phyloP scores from a whole-genome alignment of 2,329 filamentous ascomycete species.

The Torrubiella hemipterigena region DNA sequence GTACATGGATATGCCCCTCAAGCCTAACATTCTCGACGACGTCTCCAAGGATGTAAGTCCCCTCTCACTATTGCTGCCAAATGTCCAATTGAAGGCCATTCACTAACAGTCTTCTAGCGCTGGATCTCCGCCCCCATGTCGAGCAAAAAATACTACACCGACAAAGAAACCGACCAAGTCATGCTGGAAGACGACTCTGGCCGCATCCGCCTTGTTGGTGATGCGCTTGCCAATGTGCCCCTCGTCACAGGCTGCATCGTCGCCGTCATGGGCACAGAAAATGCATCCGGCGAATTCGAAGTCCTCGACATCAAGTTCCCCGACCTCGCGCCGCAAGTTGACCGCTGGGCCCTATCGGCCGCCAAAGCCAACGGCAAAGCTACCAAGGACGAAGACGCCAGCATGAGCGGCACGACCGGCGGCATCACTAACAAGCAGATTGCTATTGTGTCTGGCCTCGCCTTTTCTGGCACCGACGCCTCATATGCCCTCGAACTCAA shows the following conservation, averaged over 20 bases:
- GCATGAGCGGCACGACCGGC: constrained; percentile 41
- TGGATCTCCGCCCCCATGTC: constrained; percentile 78
- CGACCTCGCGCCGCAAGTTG: constrained; percentile 71
- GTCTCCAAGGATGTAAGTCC: constrained; percentile 73
- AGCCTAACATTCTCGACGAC: constrained; percentile 92
- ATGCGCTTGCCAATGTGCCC: constrained; percentile 51
- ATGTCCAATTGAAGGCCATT: neutral
- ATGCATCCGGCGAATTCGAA: constrained; percentile 82
- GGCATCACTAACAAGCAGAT: constrained; percentile 41
- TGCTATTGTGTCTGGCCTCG: constrained; percentile 79
- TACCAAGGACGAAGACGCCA: constrained; percentile 30
- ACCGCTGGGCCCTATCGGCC: constrained; percentile 62
- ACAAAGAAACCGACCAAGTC: constrained; percentile 49
- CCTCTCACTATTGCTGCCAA: too few species aligned
- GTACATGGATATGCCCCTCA: constrained; percentile 94
- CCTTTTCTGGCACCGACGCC: constrained; percentile 62
- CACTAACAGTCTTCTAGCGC: constrained; percentile 39
- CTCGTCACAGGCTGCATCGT: constrained; percentile 90
- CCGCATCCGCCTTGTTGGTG: constrained; percentile 67
- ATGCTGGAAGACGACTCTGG: constrained; percentile 97
- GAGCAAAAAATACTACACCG: constrained; percentile 62
- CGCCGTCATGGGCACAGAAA: constrained; percentile 91
- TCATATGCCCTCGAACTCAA: constrained; percentile 65
- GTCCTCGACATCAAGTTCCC: constrained; percentile 83
- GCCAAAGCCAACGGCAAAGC: constrained; percentile 20